Conservation (phyloP, 2,329 filamentous ascomycete genomes). For the Akanthomyces dipterigenus region DNA sequence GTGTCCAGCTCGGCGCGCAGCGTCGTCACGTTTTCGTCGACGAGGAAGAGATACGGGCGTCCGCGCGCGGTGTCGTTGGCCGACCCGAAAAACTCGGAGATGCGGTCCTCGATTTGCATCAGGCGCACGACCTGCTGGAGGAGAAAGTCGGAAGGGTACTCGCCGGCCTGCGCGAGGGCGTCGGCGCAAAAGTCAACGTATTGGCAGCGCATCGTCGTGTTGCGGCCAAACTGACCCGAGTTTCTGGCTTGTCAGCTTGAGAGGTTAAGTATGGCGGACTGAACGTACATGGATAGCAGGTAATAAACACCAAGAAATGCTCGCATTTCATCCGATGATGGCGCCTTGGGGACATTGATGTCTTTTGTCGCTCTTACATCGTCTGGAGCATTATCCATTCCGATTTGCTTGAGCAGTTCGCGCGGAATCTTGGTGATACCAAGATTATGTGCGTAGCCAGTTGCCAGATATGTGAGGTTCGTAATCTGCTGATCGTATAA, state of each 20-base stretch:
- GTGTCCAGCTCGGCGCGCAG: constrained; percentile 27
- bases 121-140: constrained; percentile 29
- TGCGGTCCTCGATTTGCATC: constrained; percentile 28
- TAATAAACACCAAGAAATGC: constrained; percentile 34
- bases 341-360: constrained; percentile 17
- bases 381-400: constrained; percentile 10
- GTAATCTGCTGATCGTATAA: constrained; percentile 29
- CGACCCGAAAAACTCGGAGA: constrained; percentile 27
- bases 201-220: constrained; percentile 24
- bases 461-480: constrained; percentile 32
- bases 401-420: constrained; percentile 11
- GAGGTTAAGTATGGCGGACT: background rate
- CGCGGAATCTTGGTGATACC: constrained; percentile 23
- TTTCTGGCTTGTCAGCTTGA: constrained; percentile 21
- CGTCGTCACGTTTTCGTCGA: constrained; percentile 26
- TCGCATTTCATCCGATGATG: constrained; percentile 31
- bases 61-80: constrained; percentile 22
- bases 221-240: constrained; percentile 30
- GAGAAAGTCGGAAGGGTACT: constrained; percentile 24
- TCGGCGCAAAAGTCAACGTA: constrained; percentile 29
- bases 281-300: constrained; percentile 31
- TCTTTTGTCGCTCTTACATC: constrained; percentile 14
- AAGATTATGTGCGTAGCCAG: constrained; percentile 36
- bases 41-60: constrained; percentile 25
- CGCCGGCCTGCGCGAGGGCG: constrained; percentile 20